Conservation (phyloP, 1,284 basidiomycete species). For the Coriolopsis trogii region DNA sequence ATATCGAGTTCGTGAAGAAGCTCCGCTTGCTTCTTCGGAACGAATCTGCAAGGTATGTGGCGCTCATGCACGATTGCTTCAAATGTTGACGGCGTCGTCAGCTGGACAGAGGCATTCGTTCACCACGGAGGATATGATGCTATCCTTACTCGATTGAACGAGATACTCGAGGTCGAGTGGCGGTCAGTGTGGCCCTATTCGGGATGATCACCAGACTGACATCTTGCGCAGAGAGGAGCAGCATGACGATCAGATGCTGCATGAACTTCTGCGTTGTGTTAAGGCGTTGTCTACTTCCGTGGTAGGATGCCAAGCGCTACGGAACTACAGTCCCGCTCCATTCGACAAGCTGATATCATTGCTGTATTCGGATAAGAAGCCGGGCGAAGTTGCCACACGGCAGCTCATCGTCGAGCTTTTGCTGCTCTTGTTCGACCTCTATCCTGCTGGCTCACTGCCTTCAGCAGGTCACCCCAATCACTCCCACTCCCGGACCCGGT, state of each 20-base stretch:
- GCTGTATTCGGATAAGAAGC: constrained; percentile 96
- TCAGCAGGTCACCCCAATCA: constrained; percentile 26
- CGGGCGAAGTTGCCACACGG: constrained; percentile 88
- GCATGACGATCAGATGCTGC: constrained; percentile 93
- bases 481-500: constrained; percentile 29
- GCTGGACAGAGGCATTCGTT: constrained; percentile 94
- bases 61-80: neutral
- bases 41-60: constrained; percentile 75
- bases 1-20: constrained; percentile 78
- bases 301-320: constrained; percentile 81
- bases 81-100: constrained; percentile 28
- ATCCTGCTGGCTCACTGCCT: constrained; percentile 69
- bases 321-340: constrained; percentile 83
- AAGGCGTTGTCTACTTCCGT: constrained; percentile 92
- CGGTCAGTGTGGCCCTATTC: constrained; percentile 54
- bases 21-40: constrained; percentile 81
- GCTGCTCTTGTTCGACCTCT: constrained; percentile 83
- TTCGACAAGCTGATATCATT: constrained; percentile 83
- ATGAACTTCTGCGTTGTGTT: constrained; percentile 92
- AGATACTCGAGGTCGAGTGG: constrained; percentile 96
- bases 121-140: constrained; percentile 84
- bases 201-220: neutral
- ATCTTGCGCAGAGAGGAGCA: constrained; percentile 85
- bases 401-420: constrained; percentile 91
- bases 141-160: constrained; percentile 85